Percentiles rank a stretch among this genome's conserved stretches.
Conservation (phyloP, 805 yeast species). For the Ascoidea tarda region DNA sequence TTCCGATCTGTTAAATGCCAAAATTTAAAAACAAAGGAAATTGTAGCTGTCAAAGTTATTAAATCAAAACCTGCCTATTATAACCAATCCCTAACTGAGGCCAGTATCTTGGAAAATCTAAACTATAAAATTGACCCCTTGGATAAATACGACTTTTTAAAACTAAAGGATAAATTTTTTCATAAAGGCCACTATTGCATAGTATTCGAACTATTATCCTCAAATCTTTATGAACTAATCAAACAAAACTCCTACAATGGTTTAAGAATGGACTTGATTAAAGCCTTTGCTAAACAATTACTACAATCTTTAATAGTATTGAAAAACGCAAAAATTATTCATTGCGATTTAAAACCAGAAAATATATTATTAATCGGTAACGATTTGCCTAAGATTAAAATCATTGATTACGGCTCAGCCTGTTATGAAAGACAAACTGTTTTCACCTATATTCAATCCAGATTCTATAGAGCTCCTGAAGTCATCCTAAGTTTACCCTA, state of each 20-base stretch:
- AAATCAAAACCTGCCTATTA: slow-evolving; percentile 84
- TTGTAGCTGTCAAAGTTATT: slow-evolving; percentile 89
- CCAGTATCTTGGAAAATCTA: slow-evolving; percentile 67
- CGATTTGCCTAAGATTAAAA: slow-evolving; percentile 76
- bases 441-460: slow-evolving; percentile 82
- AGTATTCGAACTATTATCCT: slow-evolving; percentile 80
- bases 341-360: slow-evolving; percentile 96
- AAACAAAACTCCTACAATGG: slow-evolving; percentile 94
- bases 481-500: slow-evolving; percentile 86
- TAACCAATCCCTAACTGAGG: slow-evolving; percentile 87
- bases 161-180: slow-evolving; percentile 76
- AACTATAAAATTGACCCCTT: slow-evolving; percentile 57
- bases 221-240: slow-evolving; percentile 79
- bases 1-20: slow-evolving; percentile 26
- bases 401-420: slow-evolving; percentile 93
- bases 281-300: slow-evolving; percentile 66
- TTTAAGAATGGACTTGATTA: slow-evolving; percentile 61
- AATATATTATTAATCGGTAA: slow-evolving; percentile 71
- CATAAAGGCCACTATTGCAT: slow-evolving; percentile 88
- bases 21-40: slow-evolving; percentile 59
- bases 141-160: slow-evolving; percentile 61
- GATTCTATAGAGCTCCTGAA: slow-evolving; percentile 92
- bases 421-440: slow-evolving; percentile 84
- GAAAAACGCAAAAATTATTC: slow-evolving; percentile 75
- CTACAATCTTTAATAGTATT: slow-evolving; percentile 69